phyloP scores from a whole-genome alignment of 2,329 filamentous ascomycete species.

The Huntiella decipiens region DNA sequence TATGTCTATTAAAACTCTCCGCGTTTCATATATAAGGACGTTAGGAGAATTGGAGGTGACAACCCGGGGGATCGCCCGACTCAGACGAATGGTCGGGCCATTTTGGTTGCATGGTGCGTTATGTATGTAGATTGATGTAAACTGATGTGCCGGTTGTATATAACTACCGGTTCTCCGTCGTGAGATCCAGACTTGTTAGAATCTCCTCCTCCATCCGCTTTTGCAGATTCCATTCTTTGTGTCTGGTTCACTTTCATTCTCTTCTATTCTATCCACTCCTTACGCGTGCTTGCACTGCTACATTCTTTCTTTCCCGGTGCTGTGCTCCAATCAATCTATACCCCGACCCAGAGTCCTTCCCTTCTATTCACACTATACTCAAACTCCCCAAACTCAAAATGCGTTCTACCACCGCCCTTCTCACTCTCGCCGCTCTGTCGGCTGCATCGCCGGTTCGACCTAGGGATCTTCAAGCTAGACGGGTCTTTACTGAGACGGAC shows the following conservation, averaged over 20 bases:
- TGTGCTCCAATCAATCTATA: not conserved
- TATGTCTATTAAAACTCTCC: too few relatives aligned
- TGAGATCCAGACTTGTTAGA: too few relatives aligned
- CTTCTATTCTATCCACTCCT: not conserved
- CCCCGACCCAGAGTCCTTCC: not conserved
- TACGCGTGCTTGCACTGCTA: not conserved
- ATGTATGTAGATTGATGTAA: too few relatives aligned
- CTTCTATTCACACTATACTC: not conserved
- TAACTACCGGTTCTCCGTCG: too few relatives aligned
- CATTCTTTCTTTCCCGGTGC: not conserved
- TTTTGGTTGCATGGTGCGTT: too few relatives aligned
- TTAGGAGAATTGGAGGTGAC: too few relatives aligned
- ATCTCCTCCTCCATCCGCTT: too few relatives aligned
- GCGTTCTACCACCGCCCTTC: conserved; percentile 2
- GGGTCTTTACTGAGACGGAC: not conserved
- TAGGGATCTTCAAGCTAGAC: not conserved
- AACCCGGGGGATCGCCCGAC: too few relatives aligned
- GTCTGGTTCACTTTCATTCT: not conserved
- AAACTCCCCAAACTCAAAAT: not conserved
- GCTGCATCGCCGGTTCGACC: not conserved
- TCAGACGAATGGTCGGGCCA: too few relatives aligned
- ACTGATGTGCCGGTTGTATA: too few relatives aligned
- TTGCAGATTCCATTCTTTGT: not conserved
- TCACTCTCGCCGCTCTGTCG: conserved; percentile 2
- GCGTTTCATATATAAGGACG: too few relatives aligned